Evolutionary conservation across 768 basidiomycete species (phyloP), one percentile per base, ranked within the genome.

Genomic region (Xerocomus potaroensis): DNA sequence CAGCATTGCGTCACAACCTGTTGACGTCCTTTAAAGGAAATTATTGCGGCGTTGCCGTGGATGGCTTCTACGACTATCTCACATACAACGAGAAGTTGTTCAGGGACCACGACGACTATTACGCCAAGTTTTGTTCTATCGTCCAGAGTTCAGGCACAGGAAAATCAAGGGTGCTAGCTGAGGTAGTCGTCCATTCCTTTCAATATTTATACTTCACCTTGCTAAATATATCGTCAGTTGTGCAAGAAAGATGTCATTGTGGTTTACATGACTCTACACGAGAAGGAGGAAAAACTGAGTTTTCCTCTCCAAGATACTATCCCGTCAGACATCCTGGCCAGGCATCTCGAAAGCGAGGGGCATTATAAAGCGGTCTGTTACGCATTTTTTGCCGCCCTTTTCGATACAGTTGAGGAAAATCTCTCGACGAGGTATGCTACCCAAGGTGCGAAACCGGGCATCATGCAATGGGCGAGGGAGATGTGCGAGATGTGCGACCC

Each of bases 111-210:
- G 7, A 9, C 36, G 30, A 1, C 5, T 41, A 53, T 19, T 53
- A 47, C 7, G 48, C 55, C 31, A 55, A 27, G 15, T 33, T 52
- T 7, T 52, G 54, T 26, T n/a, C 43, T 14, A 36, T 45, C 5
- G 35, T 52, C 1, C 55, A 57, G 9, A 57, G 55, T 8, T 57
- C 50, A 2, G 55, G 51, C 0, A 58, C 56, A 0, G 56, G 56
- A 0, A 54, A 48, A 31, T 48, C 56, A 7, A 58, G 52, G 11
- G n/a, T 51, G 39, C 7, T 58, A 1, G 49, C 41, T 0, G 52
- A 58, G 47, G 56, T 54, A 31, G 12, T 21, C 0, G 12, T 5
- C 22, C 30, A 0, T 33, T 24, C 27, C 11, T 7, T 24, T 16
- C 31, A n/a, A n/a, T n/a, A n/a, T n/a, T 19, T 3, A 12, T 6